Evolutionary conservation across 2,329 filamentous ascomycete species (phyloP), one percentile per base, ranked within the genome.

Genomic region (Nectriaceae sp.): DNA sequence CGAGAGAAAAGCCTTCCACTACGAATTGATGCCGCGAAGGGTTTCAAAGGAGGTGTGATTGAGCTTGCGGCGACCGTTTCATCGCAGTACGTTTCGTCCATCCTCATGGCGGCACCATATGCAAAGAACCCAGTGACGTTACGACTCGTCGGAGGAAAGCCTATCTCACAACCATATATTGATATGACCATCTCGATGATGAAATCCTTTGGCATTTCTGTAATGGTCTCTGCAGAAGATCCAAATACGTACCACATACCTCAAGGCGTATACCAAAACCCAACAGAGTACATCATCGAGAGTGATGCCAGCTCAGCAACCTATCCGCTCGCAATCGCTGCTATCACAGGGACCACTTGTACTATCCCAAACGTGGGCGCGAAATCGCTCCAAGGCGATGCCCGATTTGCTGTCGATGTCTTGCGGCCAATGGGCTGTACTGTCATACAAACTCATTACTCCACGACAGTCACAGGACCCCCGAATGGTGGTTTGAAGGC

Each of bases 121-220:
- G 94, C 94, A 39, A 97, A 96, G 72, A 85, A 91, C 54, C 89
- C 93, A 0, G 92, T 99, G 31, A 97, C 90, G 0, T 75, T 99
- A 56, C 87, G 86, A 35, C 79, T 99, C 33, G 87, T 97, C 11
- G 94, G 94, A n/a, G 94, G 92, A 46, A 97, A 96, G 69, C 93
- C 94, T 37, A 96, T 99, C 56, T 97, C 93, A 2, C 92, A 97
- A 67, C 85, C 87, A 2, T 99, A 99, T 69, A 97, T 99, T 63
- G 91, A 99, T 67, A 97, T 99, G 93, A 99, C 94, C 2, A 91
- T 95, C 44, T 82, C 91, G 15, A 99, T 99, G 93, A 99, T 99
- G 94, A 80, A 82, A 46, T 81, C 88, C 3, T 99, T 99, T 64
- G 94, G 94, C 42, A 83, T 99, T 35, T 69, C 84, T 33, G 94